phyloP scores from a whole-genome alignment of 1,284 basidiomycete genomes.

The Ustanciosporium gigantosporum region DNA sequence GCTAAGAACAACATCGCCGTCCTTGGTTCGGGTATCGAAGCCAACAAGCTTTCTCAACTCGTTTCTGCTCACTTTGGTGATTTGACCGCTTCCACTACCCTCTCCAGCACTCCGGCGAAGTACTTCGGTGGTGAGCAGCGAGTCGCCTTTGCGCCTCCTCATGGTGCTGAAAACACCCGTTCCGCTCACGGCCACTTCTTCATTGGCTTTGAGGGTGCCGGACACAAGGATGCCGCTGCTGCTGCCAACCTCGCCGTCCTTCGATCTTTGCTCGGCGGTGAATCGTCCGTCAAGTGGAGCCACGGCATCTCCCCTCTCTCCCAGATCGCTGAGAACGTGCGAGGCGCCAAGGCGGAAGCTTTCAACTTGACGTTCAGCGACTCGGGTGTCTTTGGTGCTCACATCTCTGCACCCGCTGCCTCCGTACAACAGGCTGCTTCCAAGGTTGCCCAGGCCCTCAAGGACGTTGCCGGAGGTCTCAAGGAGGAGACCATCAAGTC shows the following conservation, averaged over 20 bases:
- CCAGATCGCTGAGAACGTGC: slow-evolving; percentile 28
- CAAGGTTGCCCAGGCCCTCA: slow-evolving; percentile 46
- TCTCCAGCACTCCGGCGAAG: slow-evolving; percentile 39
- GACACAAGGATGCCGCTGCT: slow-evolving; percentile 21
- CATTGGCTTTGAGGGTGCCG: slow-evolving; percentile 55
- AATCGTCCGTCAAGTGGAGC: slow-evolving; percentile 57
- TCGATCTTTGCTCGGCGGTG: slow-evolving; percentile 54
- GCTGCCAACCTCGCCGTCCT: slow-evolving; percentile 55
- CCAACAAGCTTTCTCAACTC: slow-evolving; percentile 41
- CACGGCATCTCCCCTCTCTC: slow-evolving; percentile 51
- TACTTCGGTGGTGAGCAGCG: slow-evolving; percentile 60
- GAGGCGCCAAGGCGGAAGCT: slow-evolving; percentile 43
- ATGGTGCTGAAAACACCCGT: slow-evolving; percentile 46
- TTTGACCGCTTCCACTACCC: slow-evolving; percentile 27
- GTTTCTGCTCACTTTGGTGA: slow-evolving; percentile 45
- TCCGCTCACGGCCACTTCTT: slow-evolving; percentile 55
- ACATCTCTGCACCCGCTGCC: slow-evolving; percentile 49
- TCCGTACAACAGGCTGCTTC: slow-evolving; percentile 43
- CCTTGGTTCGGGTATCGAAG: slow-evolving; percentile 53
- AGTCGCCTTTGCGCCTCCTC: slow-evolving; percentile 46
- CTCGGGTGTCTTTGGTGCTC: slow-evolving; percentile 54
- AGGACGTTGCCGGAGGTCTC: slow-evolving; percentile 46
- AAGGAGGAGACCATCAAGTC: slow-evolving; percentile 43
- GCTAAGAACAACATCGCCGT: slow-evolving; percentile 59
- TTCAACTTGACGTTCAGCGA: slow-evolving; percentile 57